phyloP scores from a whole-genome alignment of 108 stramenopile species.

The Skeletonema menzelii region DNA sequence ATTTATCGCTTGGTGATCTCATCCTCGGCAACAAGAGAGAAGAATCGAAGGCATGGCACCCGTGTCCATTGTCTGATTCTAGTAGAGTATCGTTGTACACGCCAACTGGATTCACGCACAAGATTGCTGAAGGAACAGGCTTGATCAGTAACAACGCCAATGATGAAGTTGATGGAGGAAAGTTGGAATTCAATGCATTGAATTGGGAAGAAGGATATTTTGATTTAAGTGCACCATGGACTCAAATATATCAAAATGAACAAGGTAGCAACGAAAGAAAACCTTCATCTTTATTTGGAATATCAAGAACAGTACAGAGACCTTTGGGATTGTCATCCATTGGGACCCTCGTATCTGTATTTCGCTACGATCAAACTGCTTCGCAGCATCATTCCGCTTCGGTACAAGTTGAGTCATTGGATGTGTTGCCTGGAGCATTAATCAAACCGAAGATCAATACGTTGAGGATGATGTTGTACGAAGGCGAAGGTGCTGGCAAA shows the following conservation, averaged over 20 bases:
- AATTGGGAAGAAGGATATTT: constrained; percentile 31
- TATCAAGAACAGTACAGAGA: constrained; percentile 36
- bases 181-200: constrained; percentile 22
- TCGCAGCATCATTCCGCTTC: not conserved
- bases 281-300: constrained; percentile 24
- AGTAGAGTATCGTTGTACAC: constrained; percentile 26
- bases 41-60: constrained; percentile 44
- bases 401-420: constrained; percentile 32
- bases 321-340: constrained; percentile 28
- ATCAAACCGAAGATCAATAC: constrained; percentile 42
- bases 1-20: constrained; percentile 41
- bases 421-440: constrained; percentile 39
- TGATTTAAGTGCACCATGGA: constrained; percentile 29
- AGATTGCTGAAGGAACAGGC: constrained; percentile 3
- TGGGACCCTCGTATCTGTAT: constrained; percentile 34
- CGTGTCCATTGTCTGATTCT: constrained; percentile 46
- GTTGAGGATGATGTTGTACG: constrained; percentile 34
- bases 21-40: constrained; percentile 30
- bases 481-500: constrained; percentile 38
- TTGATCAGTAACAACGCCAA: not conserved
- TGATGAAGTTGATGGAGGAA: not conserved
- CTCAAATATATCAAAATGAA: constrained; percentile 8
- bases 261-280: not conserved
- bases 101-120: constrained; percentile 11
- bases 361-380: constrained; percentile 17